Conservation (phyloP, 768 basidiomycete genomes). For the Termitomyces sp. region DNA sequence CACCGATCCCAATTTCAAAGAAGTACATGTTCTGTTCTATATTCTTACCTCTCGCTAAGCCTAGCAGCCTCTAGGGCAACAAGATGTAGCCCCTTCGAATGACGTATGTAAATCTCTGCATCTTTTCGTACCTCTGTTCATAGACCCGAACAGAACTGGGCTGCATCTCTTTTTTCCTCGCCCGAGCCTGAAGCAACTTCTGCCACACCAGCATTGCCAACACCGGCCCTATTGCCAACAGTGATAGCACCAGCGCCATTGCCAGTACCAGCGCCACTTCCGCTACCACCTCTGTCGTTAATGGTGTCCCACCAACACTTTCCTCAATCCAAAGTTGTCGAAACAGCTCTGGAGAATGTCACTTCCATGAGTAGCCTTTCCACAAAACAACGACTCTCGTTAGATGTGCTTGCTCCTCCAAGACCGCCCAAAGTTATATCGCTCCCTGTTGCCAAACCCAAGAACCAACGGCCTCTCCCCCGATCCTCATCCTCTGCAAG, state of each 20-base stretch:
- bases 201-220: not conserved
- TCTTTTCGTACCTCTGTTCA: not conserved
- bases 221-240: not conserved
- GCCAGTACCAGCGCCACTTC: not conserved
- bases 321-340: constrained; percentile 10
- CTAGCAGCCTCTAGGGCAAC: not conserved
- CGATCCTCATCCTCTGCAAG: constrained; percentile 4
- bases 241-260: too few species aligned
- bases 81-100: not conserved
- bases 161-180: constrained; percentile 1
- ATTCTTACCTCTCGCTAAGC: not conserved
- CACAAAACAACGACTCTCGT: constrained; percentile 48
- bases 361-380: constrained; percentile 33
- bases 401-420: constrained; percentile 33
- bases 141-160: not conserved
- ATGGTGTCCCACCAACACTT: constrained; percentile 12
- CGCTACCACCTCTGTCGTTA: not conserved
- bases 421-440: constrained; percentile 30
- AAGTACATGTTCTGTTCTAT: not conserved
- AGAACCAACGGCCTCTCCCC: not conserved
- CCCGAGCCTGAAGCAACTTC: not conserved
- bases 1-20: not conserved
- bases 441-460: constrained; percentile 11
- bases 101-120: not conserved
- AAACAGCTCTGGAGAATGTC: constrained; percentile 10